Evolutionary conservation across 306 rosid species (phyloP).

Genomic region (barrel medic (Medicago truncatula)): DNA sequence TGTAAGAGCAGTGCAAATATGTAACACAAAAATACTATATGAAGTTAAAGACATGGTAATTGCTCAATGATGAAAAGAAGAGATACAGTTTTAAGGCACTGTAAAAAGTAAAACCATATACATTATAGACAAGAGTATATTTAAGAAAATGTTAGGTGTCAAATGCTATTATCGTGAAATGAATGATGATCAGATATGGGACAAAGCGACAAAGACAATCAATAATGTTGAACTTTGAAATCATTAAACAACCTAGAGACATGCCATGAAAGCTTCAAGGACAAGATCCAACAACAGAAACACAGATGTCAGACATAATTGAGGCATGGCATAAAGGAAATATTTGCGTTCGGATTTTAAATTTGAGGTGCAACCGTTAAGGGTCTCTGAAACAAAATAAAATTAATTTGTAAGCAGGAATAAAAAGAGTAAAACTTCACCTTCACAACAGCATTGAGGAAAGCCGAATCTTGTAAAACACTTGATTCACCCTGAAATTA

Average conservation of each 20-base stretch:
- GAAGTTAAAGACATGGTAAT: conserved; percentile 18
- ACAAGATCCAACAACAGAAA: conserved; percentile 26
- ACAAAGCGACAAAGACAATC: background rate
- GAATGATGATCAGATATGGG: conserved; percentile 2
- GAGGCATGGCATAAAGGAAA: conserved; percentile 26
- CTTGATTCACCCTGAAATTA: conserved; percentile 73
- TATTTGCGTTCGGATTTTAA: conserved; percentile 13
- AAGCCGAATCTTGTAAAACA: conserved; percentile 67
- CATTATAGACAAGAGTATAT: conserved; percentile 23
- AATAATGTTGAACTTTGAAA: conserved; percentile 32
- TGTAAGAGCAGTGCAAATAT: conserved; percentile 16
- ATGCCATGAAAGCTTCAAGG: conserved; percentile 28
- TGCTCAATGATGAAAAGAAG: conserved; percentile 8
- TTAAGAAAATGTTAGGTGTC: conserved; percentile 24
- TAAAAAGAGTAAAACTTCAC: conserved; percentile 46
- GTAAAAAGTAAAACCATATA: conserved; percentile 23
- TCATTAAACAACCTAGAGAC: conserved; percentile 16
- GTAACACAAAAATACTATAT: background rate
- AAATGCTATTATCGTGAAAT: conserved; percentile 8
- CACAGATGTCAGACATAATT: background rate
- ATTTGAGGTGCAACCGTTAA: conserved; percentile 25
- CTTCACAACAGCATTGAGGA: conserved; percentile 97
- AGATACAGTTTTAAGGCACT: conserved; percentile 27
- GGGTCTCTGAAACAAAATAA: conserved; percentile 19
- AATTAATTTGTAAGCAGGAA: background rate